Conservation (phyloP, 805 yeast species). For the Candida sithepensis region DNA sequence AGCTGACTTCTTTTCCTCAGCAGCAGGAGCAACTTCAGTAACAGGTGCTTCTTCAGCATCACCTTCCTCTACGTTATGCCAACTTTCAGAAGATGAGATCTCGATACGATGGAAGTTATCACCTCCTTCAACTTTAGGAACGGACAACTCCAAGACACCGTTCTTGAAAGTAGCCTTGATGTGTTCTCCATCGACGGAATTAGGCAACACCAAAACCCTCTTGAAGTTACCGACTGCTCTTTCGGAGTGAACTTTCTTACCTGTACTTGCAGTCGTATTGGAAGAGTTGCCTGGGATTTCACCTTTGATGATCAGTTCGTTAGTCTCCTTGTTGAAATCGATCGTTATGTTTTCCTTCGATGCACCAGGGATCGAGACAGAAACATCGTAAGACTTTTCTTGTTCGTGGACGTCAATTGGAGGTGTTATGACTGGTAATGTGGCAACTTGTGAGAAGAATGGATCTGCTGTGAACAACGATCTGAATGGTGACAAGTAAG, state of each 20-base stretch:
- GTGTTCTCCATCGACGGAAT: conserved; percentile 39
- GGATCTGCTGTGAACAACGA: conserved; percentile 21
- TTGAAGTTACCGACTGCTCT: conserved; percentile 31
- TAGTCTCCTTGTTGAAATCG: conserved; percentile 44
- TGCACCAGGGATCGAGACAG: conserved; percentile 47
- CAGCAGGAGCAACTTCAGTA: neutral
- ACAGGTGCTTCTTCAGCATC: neutral
- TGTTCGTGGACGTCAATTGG: conserved; percentile 46
- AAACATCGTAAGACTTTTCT: conserved; percentile 38
- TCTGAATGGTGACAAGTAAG: conserved; percentile 13
- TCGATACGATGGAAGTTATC: conserved; percentile 21
- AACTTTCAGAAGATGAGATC: conserved; percentile 14
- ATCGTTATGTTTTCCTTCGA: conserved; percentile 39
- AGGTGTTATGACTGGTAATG: conserved; percentile 26
- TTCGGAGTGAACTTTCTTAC: conserved; percentile 19
- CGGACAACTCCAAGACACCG: conserved; percentile 40
- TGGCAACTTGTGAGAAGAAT: conserved; percentile 10
- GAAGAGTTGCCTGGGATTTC: conserved; percentile 32
- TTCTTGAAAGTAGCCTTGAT: conserved; percentile 43
- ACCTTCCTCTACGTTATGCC: conserved; percentile 3
- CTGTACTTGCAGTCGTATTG: conserved; percentile 6
- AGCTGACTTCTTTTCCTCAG: neutral
- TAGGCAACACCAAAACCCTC: conserved; percentile 41
- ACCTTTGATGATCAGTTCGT: conserved; percentile 42
- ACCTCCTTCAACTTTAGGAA: conserved; percentile 36